A percentile compares a stretch with the other conserved stretches of the same genome.
Evolutionary conservation across 495 filamentous ascomycete genomes (phyloP).

Genomic region (Xylaria telfairii): DNA sequence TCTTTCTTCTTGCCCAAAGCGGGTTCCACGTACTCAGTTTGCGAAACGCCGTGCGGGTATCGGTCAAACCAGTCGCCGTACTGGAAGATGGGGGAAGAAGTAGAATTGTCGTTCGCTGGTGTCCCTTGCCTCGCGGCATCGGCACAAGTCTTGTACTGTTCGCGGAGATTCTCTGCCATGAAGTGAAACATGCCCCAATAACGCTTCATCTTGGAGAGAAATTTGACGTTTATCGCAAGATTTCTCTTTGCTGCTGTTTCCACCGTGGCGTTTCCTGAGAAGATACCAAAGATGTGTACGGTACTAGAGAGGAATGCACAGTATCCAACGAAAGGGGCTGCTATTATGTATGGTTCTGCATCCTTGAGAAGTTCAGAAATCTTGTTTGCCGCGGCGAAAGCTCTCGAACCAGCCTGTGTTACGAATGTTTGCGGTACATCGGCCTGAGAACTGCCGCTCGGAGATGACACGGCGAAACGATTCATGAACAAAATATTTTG

Average conservation of each 20-base stretch:
- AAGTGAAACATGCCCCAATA: slow-evolving; percentile 99
- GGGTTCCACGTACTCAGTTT: slow-evolving; percentile 82
- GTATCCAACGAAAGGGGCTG: slow-evolving; percentile 92
- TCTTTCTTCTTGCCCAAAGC: slow-evolving; percentile 70
- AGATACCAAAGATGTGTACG: slow-evolving; percentile 90
- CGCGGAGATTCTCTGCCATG: slow-evolving; percentile 91
- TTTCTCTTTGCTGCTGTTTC: slow-evolving; percentile 82
- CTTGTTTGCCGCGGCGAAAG: slow-evolving; percentile 86
- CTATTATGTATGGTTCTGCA: slow-evolving; percentile 77
- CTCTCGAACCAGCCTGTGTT: slow-evolving; percentile 73
- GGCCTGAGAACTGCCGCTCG: slow-evolving; percentile 68
- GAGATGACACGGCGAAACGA: slow-evolving; percentile 80
- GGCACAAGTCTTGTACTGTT: slow-evolving; percentile 84
- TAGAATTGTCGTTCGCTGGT: slow-evolving; percentile 53
- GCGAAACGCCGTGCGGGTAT: slow-evolving; percentile 90
- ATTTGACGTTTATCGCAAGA: slow-evolving; percentile 87
- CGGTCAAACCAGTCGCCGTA: slow-evolving; percentile 98
- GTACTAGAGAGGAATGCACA: slow-evolving; percentile 92
- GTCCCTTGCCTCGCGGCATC: slow-evolving; percentile 69
- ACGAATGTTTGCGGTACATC: slow-evolving; percentile 84
- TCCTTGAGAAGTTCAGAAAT: slow-evolving; percentile 86
- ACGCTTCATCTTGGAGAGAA: slow-evolving; percentile 91
- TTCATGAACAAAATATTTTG: slow-evolving; percentile 92
- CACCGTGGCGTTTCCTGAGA: slow-evolving; percentile 75
- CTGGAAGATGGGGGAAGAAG: slow-evolving; percentile 78